Base-by-base conservation (phyloP, 2,329 filamentous ascomycete genomes). In the Calonectria pseudoreteaudii region DNA sequence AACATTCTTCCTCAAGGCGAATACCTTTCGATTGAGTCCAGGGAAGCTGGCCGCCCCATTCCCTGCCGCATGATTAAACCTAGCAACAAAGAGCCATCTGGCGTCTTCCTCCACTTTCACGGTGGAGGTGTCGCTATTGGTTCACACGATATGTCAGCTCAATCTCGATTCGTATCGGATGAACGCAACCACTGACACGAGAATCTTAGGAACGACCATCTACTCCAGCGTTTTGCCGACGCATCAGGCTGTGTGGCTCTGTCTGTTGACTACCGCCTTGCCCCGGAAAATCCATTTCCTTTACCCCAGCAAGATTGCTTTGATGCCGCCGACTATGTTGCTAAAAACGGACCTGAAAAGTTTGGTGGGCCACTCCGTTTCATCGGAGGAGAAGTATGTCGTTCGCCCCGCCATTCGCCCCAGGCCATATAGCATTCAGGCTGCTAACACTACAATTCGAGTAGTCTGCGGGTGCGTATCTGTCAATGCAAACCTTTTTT, bases 161-260 rank as follows among this genome's bases (percentile, higher is more conserved):
- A 28, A 38, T 26, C 4, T 26, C 14, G 13, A 14, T 34, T 20
- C n/a, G 13, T 9, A 4, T 62, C 30, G 36, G 7, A 5, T 26
- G 31, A 26, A 47, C 1, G 18, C 3, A 26, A 36, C 3, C 28
- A 2, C 26, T 30, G 14, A 52, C 7, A 3, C 3, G 16, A 30
- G 2, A 2, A 62, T n/a, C 16, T 20, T 13, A 71, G 64, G 44
- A 67, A 71, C 20, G 66, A 64, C 16, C 14, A 28, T 20, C 49
- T 72, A 5, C 72, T 71, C 16, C 72, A 74, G 56, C 44, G 68
- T 4, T 64, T 56, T 41, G 68, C 72, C 2, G 56, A 74, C 30
- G 56, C 68, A 5, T 67, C 68, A 1, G 60, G 53, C 8, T 68
- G 69, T 18, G 62, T 64, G 36, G 34, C 56, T 16, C n/a, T 62